Evolutionary conservation across 2,329 filamentous ascomycete genomes (phyloP).

Genomic region (Sporothrix euskadiensis): DNA sequence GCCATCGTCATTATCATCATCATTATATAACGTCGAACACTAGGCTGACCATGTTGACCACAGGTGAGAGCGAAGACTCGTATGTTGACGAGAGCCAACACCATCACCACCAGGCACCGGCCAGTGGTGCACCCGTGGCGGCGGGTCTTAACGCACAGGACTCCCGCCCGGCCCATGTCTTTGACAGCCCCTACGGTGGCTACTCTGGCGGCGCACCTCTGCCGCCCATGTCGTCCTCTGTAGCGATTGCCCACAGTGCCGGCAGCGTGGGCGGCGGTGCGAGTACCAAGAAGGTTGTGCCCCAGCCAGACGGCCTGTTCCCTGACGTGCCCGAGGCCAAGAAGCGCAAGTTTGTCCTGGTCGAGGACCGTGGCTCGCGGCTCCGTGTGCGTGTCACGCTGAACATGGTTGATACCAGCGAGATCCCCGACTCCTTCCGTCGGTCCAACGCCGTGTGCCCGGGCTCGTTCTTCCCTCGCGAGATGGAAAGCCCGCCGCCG

Average conservation of each 20-base stretch:
- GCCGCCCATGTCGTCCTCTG: conserved; percentile 56
- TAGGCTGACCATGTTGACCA: conserved; percentile 12
- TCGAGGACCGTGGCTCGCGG: conserved; percentile 82
- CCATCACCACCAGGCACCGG: conserved; percentile 23
- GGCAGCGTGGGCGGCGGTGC: conserved; percentile 40
- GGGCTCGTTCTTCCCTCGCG: conserved; percentile 85
- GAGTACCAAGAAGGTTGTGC: conserved; percentile 52
- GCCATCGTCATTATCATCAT: neutral
- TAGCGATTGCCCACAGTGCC: conserved; percentile 63
- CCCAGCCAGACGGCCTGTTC: conserved; percentile 70
- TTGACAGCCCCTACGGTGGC: conserved; percentile 62
- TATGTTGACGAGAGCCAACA: conserved; percentile 30
- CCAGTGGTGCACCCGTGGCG: neutral
- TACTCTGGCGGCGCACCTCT: conserved; percentile 59
- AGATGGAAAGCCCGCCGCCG: conserved; percentile 85
- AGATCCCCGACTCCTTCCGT: conserved; percentile 94
- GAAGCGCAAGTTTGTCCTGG: conserved; percentile 93
- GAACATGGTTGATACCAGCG: conserved; percentile 90
- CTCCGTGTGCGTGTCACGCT: conserved; percentile 89
- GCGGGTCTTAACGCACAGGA: conserved; percentile 47
- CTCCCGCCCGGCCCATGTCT: conserved; percentile 72
- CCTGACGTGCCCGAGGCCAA: conserved; percentile 86
- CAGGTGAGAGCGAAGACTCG: conserved; percentile 29
- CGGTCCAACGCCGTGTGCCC: conserved; percentile 88
- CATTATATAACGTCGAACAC: neutral